phyloP scores from a whole-genome alignment of 495 filamentous ascomycete genomes.

The Podospora appendiculata region DNA sequence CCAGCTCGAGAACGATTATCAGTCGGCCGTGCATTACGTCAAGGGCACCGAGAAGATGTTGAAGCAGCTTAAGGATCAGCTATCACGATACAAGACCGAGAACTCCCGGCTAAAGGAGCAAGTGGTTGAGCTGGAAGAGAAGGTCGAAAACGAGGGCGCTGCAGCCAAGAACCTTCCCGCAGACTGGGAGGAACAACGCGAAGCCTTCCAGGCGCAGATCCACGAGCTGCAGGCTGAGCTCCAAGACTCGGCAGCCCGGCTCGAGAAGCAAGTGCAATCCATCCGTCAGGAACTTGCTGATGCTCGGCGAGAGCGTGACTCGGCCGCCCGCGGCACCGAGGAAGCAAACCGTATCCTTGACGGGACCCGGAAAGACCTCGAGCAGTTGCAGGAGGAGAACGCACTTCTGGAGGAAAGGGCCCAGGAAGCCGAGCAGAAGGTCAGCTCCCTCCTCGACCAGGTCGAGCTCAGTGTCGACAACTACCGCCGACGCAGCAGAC shows the following conservation, averaged over 20 bases:
- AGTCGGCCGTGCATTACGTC: conserved; percentile 99
- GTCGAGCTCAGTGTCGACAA: conserved; percentile 90
- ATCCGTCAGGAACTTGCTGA: conserved; percentile 59
- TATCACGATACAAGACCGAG: conserved; percentile 77
- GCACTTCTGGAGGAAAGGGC: conserved; percentile 69
- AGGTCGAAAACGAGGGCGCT: conserved; percentile 27
- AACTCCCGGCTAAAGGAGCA: conserved; percentile 79
- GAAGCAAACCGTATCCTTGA: conserved; percentile 52
- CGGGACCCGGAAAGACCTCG: conserved; percentile 58
- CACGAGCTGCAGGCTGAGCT: conserved; percentile 62
- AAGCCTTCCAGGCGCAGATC: conserved; percentile 64
- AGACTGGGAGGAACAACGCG: conserved; percentile 75
- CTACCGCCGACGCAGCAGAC: conserved; percentile 65
- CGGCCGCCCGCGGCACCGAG: conserved; percentile 47
- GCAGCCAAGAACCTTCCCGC: conserved; percentile 33
- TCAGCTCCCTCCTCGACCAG: conserved; percentile 86
- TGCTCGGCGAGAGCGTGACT: conserved; percentile 60
- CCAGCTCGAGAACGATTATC: conserved; percentile 92
- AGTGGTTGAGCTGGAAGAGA: conserved; percentile 52
- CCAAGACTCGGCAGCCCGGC: conserved; percentile 49
- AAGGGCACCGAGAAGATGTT: conserved; percentile 99
- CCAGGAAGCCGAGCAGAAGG: conserved; percentile 84
- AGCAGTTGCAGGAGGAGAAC: conserved; percentile 78
- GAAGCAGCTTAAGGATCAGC: conserved; percentile 95
- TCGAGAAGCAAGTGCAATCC: conserved; percentile 64